phyloP scores from a whole-genome alignment of 345 rosid genomes.

The Erodium maritimum region DNA sequence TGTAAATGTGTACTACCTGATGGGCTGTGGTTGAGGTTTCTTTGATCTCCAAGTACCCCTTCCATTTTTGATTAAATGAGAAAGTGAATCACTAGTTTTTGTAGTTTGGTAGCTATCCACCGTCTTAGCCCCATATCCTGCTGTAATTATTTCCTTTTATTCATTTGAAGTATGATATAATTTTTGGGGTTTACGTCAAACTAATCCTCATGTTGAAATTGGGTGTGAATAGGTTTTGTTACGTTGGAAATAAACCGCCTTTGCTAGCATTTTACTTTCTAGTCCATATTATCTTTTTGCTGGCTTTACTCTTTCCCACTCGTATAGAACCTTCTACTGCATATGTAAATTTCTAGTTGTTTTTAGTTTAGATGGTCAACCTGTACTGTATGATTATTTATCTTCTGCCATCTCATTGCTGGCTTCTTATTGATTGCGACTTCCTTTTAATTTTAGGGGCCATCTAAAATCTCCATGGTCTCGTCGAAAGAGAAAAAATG shows the following conservation, averaged over 20 bases:
- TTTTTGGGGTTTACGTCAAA: no score
- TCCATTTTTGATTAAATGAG: no score
- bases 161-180: not conserved
- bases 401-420: not conserved
- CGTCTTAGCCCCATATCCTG: not conserved
- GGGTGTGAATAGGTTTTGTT: not conserved
- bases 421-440: not conserved
- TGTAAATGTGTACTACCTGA: not conserved
- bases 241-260: not conserved
- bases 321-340: no score
- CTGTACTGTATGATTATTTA: no score
- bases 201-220: not conserved
- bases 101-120: not conserved
- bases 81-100: not conserved
- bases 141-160: no score
- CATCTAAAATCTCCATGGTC: slow-evolving; percentile 87
- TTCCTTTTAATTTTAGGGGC: slow-evolving; percentile 27
- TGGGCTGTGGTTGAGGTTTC: not conserved
- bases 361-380: no score
- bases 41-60: not conserved
- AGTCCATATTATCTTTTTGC: not conserved
- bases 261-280: not conserved
- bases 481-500: slow-evolving; percentile 56
- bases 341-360: no score
- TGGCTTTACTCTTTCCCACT: no score